Conservation (phyloP, 208 protist species). For the Trypanosomatidae sp. region DNA sequence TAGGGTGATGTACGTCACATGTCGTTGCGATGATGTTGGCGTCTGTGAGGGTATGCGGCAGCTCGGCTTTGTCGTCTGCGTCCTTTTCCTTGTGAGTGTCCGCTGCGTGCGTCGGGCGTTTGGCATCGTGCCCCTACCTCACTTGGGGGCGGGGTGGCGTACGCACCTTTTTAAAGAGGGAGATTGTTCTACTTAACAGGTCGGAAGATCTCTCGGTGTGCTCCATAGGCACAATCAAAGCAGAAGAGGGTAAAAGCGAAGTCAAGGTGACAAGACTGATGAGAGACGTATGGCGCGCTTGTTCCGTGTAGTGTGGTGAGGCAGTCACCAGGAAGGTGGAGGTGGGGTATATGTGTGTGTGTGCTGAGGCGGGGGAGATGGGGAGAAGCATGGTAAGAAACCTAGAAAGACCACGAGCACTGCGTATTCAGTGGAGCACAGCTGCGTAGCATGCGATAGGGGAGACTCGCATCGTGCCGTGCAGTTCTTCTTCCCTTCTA, state of each 20-base stretch:
- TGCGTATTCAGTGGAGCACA: not conserved
- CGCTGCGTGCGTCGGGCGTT: not conserved
- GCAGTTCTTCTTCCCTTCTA: not conserved
- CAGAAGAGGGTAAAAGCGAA: not conserved
- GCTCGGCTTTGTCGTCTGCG: not conserved
- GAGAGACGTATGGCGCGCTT: not conserved
- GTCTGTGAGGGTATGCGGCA: not conserved
- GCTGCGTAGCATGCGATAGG: not conserved
- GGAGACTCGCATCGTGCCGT: not conserved
- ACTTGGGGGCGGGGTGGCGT: not conserved
- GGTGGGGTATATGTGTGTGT: not conserved
- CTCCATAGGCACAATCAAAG: not conserved
- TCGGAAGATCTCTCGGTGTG: not conserved
- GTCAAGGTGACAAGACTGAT: not conserved
- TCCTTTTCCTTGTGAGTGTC: not conserved
- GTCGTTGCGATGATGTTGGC: not conserved
- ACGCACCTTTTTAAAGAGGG: not conserved
- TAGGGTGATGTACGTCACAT: not conserved
- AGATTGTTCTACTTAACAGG: not conserved
- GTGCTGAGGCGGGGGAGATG: not conserved
- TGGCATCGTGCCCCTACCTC: not conserved
- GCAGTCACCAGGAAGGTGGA: not conserved
- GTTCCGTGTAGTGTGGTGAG: not conserved
- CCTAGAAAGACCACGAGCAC: not conserved
- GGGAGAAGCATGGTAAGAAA: not conserved